Evolutionary conservation across 1,284 basidiomycete genomes (phyloP).

Genomic region (Taiwanofungus camphoratus): DNA sequence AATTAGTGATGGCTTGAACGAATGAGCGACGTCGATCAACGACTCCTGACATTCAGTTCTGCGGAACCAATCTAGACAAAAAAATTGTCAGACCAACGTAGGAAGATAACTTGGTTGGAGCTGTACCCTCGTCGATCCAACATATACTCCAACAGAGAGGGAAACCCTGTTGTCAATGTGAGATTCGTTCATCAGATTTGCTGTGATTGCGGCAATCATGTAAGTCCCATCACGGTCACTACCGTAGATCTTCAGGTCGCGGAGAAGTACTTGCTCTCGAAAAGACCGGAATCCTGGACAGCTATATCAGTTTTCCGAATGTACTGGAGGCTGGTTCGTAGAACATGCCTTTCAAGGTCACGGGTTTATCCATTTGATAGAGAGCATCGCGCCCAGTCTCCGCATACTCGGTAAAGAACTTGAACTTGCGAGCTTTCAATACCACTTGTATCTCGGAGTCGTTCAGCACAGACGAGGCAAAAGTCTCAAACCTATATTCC

Average conservation of each 20-base stretch:
- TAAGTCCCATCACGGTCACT: neutral
- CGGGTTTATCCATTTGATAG: neutral
- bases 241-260: too few relatives aligned
- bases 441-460: neutral
- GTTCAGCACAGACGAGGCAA: neutral
- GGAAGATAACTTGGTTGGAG: too few relatives aligned
- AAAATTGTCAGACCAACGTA: too few relatives aligned
- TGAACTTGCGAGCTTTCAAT: neutral
- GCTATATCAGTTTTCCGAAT: too few relatives aligned
- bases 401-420: neutral
- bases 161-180: neutral
- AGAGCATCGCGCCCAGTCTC: neutral
- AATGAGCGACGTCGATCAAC: too few relatives aligned
- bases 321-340: too few relatives aligned
- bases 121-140: neutral
- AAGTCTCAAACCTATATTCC: neutral
- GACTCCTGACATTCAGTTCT: too few relatives aligned
- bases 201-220: neutral
- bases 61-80: too few relatives aligned
- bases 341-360: conserved; percentile 1
- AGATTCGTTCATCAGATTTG: neutral
- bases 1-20: too few relatives aligned
- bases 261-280: too few relatives aligned
- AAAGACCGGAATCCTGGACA: too few relatives aligned
- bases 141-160: neutral